A percentile compares a stretch with the other conserved stretches of the same genome.
Conservation (phyloP, 1,284 basidiomycete species). For the Pisolithus thermaeus region DNA sequence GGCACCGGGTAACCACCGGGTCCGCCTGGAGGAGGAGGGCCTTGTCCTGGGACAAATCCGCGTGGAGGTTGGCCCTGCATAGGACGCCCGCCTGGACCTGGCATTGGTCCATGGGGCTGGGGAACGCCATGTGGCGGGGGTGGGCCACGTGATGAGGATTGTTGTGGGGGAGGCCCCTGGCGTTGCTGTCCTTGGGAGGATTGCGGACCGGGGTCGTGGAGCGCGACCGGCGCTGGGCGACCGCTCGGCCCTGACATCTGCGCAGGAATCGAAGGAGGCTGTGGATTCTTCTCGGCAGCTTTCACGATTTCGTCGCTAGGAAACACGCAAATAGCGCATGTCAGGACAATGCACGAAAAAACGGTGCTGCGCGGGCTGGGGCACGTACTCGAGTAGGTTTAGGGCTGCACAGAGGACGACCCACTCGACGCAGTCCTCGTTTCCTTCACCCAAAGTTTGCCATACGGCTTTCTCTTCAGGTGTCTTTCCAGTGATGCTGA, state of each 20-base stretch:
- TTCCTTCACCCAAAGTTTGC: constrained; percentile 98
- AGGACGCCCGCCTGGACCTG: constrained; percentile 24
- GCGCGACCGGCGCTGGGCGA: constrained; percentile 52
- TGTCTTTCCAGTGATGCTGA: constrained; percentile 94
- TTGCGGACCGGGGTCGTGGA: constrained; percentile 53
- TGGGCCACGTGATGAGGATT: constrained; percentile 22
- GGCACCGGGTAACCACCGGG: constrained; percentile 29
- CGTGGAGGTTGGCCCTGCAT: constrained; percentile 23
- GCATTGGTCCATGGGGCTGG: constrained; percentile 9
- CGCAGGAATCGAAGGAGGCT: constrained; percentile 31
- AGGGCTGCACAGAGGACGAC: constrained; percentile 97
- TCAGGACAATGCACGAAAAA: constrained; percentile 1
- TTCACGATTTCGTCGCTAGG: constrained; percentile 91
- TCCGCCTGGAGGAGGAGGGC: constrained; percentile 28
- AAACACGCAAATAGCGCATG: constrained; percentile 10
- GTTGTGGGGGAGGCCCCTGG: constrained; percentile 23
- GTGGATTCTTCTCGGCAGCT: constrained; percentile 81
- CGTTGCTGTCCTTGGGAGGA: constrained; percentile 25
- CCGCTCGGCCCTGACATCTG: constrained; percentile 28
- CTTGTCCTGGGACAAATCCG: constrained; percentile 24
- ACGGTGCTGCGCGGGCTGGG: constrained; percentile 14
- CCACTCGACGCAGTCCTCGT: constrained; percentile 99
- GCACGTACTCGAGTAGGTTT: constrained; percentile 84
- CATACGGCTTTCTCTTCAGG: constrained; percentile 99
- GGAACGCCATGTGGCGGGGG: constrained; percentile 20